phyloP scores from a whole-genome alignment of 441 rosid species.

The Gossypium aridum region DNA sequence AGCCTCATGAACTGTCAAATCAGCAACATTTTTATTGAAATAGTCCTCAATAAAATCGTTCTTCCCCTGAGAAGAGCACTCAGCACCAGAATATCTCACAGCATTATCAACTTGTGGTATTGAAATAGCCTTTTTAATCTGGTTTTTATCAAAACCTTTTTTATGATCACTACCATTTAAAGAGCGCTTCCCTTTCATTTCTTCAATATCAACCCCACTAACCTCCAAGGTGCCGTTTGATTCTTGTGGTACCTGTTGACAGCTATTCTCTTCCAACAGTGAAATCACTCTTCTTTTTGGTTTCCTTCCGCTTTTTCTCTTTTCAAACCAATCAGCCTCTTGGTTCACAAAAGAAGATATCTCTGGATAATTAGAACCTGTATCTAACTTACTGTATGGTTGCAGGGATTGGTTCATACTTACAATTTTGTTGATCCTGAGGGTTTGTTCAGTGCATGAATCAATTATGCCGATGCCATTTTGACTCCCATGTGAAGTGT shows the following conservation, averaged over 20 bases:
- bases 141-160: slow-evolving; percentile 21
- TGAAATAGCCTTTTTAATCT: slow-evolving; percentile 7
- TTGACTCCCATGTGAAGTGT: slow-evolving; percentile 20
- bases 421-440: slow-evolving; percentile 15
- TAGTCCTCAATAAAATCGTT: slow-evolving; percentile 52
- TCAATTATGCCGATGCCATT: slow-evolving; percentile 26
- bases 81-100: slow-evolving; percentile 24
- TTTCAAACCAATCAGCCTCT: slow-evolving; percentile 31
- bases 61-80: slow-evolving; percentile 24
- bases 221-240: slow-evolving; percentile 21
- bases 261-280: slow-evolving; percentile 33
- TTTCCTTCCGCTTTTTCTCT: slow-evolving; percentile 44
- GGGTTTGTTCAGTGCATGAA: slow-evolving; percentile 28
- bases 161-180: slow-evolving; percentile 12
- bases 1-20: slow-evolving; percentile 49
- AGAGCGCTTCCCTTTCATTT: slow-evolving; percentile 15
- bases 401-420: slow-evolving; percentile 19
- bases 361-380: slow-evolving; percentile 32
- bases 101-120: slow-evolving; percentile 14
- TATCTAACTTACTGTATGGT: slow-evolving; percentile 19
- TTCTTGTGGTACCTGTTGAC: slow-evolving; percentile 17
- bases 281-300: slow-evolving; percentile 53
- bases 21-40: slow-evolving; percentile 51
- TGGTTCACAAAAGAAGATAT: slow-evolving; percentile 31
- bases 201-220: slow-evolving; percentile 19